Conservation (phyloP, 495 filamentous ascomycete genomes). For the Penicillium paradoxum region DNA sequence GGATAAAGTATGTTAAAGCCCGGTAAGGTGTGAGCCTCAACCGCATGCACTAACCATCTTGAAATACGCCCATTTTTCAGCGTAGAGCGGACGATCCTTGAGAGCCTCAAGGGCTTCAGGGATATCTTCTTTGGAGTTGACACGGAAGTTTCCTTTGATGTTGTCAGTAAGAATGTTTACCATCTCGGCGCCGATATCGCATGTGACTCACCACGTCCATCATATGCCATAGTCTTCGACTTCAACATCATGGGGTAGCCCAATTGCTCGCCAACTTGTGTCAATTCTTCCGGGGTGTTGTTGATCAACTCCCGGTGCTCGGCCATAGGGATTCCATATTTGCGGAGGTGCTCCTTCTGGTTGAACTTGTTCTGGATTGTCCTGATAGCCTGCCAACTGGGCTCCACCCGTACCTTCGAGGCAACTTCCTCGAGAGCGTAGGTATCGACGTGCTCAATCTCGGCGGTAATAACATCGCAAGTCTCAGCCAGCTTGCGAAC, state of each 20-base stretch:
- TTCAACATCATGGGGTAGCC: conserved; percentile 95
- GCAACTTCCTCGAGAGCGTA: conserved; percentile 82
- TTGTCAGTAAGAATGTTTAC: conserved; percentile 1
- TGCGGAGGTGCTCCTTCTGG: conserved; percentile 77
- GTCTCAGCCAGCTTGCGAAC: conserved; percentile 70
- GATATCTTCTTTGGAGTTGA: conserved; percentile 64
- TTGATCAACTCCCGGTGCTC: conserved; percentile 57
- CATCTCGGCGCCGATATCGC: background rate
- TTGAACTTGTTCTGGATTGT: conserved; percentile 94
- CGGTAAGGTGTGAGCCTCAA: background rate
- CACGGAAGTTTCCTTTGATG: conserved; percentile 65
- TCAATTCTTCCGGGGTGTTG: conserved; percentile 52
- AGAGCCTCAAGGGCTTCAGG: conserved; percentile 62
- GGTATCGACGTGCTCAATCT: conserved; percentile 97
- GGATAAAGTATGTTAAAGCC: background rate
- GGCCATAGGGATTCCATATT: conserved; percentile 64
- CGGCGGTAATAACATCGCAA: conserved; percentile 87
- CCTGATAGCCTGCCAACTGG: conserved; percentile 82
- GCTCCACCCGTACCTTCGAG: conserved; percentile 63
- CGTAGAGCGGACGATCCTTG: conserved; percentile 70
- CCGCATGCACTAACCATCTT: conserved; percentile 44
- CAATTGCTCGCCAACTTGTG: conserved; percentile 56
- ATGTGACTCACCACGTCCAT: conserved; percentile 61
- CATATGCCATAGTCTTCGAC: conserved; percentile 86
- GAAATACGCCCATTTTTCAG: conserved; percentile 87